These are phyloP conservation scores for Pseudognaphalium luteoalbum DNA, from an alignment of 129 eudicot species.

Conservation along the genomic window DNA sequence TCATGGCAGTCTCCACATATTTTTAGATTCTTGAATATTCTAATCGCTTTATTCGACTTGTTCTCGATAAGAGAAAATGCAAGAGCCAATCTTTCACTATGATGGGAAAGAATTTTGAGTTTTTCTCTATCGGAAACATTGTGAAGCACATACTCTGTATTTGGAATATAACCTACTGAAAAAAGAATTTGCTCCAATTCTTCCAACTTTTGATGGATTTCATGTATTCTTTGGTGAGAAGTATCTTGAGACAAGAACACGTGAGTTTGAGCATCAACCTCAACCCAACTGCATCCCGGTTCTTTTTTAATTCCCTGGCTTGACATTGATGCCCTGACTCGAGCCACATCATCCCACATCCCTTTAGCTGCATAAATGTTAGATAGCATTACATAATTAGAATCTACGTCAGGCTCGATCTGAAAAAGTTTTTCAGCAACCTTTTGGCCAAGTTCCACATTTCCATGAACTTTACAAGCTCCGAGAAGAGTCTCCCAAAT, in stretches of 20 bases:
- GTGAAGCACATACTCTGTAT: constrained; percentile 39
- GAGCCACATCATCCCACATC: constrained; percentile 45
- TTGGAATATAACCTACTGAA: constrained; percentile 39
- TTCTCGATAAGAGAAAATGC: constrained; percentile 37
- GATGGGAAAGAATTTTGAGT: constrained; percentile 33
- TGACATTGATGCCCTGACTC: constrained; percentile 39
- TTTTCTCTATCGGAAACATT: constrained; percentile 40
- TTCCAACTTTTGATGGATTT: constrained; percentile 40
- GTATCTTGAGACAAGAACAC: constrained; percentile 43
- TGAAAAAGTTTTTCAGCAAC: constrained; percentile 43
- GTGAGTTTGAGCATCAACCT: constrained; percentile 36
- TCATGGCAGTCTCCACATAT: constrained; percentile 49
- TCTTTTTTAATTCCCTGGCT: constrained; percentile 43
- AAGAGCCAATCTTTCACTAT: constrained; percentile 49
- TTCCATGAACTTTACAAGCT: constrained; percentile 49
- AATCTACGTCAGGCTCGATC: constrained; percentile 39
- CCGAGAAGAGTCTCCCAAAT: constrained; percentile 50
- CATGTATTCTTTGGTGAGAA: constrained; percentile 33
- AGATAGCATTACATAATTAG: constrained; percentile 44
- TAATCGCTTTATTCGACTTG: constrained; percentile 34
- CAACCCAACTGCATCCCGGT: constrained; percentile 53
- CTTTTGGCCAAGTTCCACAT: constrained; percentile 37
- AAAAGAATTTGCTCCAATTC: constrained; percentile 25
- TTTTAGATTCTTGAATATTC: constrained; percentile 45
- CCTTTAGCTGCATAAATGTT: constrained; percentile 47